Percentiles rank a stretch among this genome's conserved stretches.
Conservation (phyloP, 768 basidiomycete genomes). For the Sporobolomyces phaffii region DNA sequence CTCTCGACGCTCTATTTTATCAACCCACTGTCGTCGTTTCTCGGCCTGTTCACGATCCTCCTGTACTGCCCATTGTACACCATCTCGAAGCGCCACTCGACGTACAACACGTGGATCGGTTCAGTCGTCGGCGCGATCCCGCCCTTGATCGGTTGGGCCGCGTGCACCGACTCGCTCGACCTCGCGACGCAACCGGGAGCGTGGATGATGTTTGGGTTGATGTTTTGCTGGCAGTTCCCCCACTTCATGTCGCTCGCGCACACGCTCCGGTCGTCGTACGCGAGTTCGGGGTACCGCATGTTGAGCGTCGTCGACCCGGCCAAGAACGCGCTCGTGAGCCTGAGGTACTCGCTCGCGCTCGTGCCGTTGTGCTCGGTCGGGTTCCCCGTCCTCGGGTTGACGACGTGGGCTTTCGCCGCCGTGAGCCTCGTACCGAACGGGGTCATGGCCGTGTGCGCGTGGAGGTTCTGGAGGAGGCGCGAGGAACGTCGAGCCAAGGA, state of each 20-base stretch:
- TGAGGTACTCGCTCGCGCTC: slow-evolving; percentile 73
- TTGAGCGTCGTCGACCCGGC: slow-evolving; percentile 69
- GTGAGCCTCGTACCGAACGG: slow-evolving; percentile 70
- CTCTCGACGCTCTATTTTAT: slow-evolving; percentile 70
- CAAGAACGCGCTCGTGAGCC: slow-evolving; percentile 75
- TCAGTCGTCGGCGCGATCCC: slow-evolving; percentile 86
- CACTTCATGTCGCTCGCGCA: slow-evolving; percentile 94
- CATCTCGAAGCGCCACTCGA: slow-evolving; percentile 74
- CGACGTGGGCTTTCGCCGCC: slow-evolving; percentile 81
- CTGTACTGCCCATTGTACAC: slow-evolving; percentile 92
- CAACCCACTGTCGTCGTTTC: slow-evolving; percentile 73
- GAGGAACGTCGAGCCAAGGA: slow-evolving; percentile 52
- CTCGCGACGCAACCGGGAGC: slow-evolving; percentile 60
- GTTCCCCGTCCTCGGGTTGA: slow-evolving; percentile 82
- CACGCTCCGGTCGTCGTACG: slow-evolving; percentile 77
- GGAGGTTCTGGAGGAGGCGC: slow-evolving; percentile 64
- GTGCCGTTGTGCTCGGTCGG: slow-evolving; percentile 65
- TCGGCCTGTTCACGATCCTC: slow-evolving; percentile 76
- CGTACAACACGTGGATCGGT: slow-evolving; percentile 90
- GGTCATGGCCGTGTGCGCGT: slow-evolving; percentile 63
- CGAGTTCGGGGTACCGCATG: slow-evolving; percentile 90
- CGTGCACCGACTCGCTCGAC: slow-evolving; percentile 79
- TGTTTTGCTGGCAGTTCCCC: slow-evolving; percentile 97
- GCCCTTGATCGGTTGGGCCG: slow-evolving; percentile 97
- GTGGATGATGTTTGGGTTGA: slow-evolving; percentile 69